Conservation (phyloP, 1,284 basidiomycete genomes). For the Austroboletus novae-zelandiae region DNA sequence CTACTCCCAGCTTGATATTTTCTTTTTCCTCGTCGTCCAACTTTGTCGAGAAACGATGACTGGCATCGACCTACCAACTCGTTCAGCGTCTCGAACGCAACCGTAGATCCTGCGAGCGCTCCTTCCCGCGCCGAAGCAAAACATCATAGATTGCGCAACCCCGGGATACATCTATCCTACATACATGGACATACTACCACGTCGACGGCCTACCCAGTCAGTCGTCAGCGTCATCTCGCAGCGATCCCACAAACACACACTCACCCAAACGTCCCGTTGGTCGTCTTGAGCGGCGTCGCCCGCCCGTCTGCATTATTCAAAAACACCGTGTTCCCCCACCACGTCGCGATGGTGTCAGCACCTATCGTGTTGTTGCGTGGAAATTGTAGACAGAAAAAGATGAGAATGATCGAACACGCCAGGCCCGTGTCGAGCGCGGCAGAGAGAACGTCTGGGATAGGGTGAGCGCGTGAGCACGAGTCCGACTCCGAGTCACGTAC, state of each 20-base stretch:
- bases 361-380: constrained; percentile 46
- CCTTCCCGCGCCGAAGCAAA: too few species aligned
- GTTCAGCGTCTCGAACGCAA: too few species aligned
- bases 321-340: constrained; percentile 57
- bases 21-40: too few species aligned
- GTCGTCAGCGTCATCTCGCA: too few species aligned
- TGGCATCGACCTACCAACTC: too few species aligned
- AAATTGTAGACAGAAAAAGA: constrained; percentile 50
- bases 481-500: constrained; percentile 8
- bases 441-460: constrained; percentile 41
- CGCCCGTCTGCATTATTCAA: constrained; percentile 40
- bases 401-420: constrained; percentile 41
- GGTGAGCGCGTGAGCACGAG: neutral
- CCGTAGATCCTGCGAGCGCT: too few species aligned
- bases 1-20: too few species aligned
- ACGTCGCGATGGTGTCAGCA: constrained; percentile 37
- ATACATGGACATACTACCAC: too few species aligned
- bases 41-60: too few species aligned
- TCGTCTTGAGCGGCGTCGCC: constrained; percentile 23
- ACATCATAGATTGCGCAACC: too few species aligned
- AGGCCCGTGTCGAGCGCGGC: constrained; percentile 52
- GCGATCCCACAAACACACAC: neutral
- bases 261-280: constrained; percentile 28
- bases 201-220: too few species aligned
- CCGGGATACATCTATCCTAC: too few species aligned